Conservation (phyloP, 73 alveolate species). For the Paramecium pentaurelia region DNA sequence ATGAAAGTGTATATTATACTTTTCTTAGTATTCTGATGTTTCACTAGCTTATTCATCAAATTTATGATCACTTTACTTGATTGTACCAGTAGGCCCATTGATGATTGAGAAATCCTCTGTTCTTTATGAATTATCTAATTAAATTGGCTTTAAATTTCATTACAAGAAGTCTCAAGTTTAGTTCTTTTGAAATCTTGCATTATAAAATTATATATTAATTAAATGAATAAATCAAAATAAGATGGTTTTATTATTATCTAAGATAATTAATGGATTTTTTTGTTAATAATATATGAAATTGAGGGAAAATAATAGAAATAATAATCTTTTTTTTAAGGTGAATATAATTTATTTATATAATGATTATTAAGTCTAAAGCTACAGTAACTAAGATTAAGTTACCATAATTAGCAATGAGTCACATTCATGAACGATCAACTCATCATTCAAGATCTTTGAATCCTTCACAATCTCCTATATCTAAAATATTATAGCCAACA, state of each 20-base stretch:
- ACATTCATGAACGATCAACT: background rate
- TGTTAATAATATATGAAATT: background rate
- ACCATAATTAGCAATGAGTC: background rate
- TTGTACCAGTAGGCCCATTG: background rate
- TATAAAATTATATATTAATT: background rate
- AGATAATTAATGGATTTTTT: background rate
- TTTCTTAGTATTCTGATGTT: background rate
- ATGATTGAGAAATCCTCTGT: conserved; percentile 35
- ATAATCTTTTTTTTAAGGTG: background rate
- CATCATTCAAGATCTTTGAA: background rate
- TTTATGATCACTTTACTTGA: conserved; percentile 1
- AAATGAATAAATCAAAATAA: background rate
- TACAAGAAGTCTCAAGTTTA: conserved; percentile 16
- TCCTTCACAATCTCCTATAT: background rate
- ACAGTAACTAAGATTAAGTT: background rate
- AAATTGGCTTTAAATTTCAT: background rate
- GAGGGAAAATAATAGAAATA: background rate
- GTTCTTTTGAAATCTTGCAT: conserved; percentile 26
- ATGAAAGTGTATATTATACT: background rate
- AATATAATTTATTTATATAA: background rate
- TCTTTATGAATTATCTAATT: background rate
- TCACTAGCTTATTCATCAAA: conserved; percentile 16
- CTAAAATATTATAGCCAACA: background rate
- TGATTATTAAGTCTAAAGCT: background rate
- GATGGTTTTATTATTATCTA: background rate